Percentiles rank a stretch among this genome's conserved stretches.
phyloP scores from a whole-genome alignment of 148 eudicot genomes.

The Agrostemma githago region DNA sequence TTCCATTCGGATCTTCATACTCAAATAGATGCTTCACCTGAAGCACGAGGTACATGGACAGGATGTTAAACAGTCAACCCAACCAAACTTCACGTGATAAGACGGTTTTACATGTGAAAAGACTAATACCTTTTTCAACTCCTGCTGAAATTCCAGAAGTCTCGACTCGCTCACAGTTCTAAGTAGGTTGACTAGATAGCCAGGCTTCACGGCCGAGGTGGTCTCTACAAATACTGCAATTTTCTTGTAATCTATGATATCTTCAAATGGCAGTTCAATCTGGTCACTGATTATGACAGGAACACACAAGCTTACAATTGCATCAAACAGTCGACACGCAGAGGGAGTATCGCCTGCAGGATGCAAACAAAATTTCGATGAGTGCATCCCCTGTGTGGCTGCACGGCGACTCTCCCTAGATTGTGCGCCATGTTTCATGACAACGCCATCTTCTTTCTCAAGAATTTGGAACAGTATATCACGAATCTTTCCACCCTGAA shows the following conservation, averaged over 20 bases:
- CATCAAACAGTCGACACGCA: slow-evolving; percentile 97
- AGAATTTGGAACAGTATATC: slow-evolving; percentile 85
- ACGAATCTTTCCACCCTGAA: slow-evolving; percentile 96
- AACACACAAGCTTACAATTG: slow-evolving; percentile 91
- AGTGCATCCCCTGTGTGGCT: slow-evolving; percentile 95
- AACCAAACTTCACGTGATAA: not conserved
- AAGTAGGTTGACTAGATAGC: slow-evolving; percentile 58
- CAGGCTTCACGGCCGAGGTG: slow-evolving; percentile 59
- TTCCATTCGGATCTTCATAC: slow-evolving; percentile 80
- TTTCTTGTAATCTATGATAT: slow-evolving; percentile 83
- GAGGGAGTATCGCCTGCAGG: slow-evolving; percentile 99
- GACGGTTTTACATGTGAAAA: not conserved
- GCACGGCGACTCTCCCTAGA: slow-evolving; percentile 93
- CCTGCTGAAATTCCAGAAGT: slow-evolving; percentile 74
- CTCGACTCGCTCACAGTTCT: slow-evolving; percentile 42
- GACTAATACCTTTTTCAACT: slow-evolving; percentile 66
- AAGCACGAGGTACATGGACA: slow-evolving; percentile 7
- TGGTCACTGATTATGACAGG: slow-evolving; percentile 88
- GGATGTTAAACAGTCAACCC: not conserved
- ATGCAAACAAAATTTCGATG: slow-evolving; percentile 93
- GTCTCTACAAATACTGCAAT: slow-evolving; percentile 86
- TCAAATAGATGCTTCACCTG: slow-evolving; percentile 81
- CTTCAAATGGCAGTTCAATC: slow-evolving; percentile 96
- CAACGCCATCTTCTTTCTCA: slow-evolving; percentile 72
- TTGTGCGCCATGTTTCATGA: slow-evolving; percentile 91